A percentile compares a stretch with the other conserved stretches of the same genome.
Conservation (phyloP, 345 rosid genomes). For the Rhizophora apiculata region DNA sequence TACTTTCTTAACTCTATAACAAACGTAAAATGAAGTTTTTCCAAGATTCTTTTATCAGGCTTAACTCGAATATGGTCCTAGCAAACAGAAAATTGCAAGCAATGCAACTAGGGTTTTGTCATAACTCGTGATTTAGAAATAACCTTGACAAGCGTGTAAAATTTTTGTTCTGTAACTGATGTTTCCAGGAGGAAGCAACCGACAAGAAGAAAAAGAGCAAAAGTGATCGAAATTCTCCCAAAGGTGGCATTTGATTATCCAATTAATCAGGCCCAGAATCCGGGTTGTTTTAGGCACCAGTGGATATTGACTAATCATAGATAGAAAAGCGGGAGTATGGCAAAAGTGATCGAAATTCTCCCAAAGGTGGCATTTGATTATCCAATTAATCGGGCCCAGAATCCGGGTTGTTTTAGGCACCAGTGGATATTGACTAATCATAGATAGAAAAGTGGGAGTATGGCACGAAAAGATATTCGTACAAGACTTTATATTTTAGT, state of each 20-base stretch:
- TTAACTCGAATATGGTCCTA: too few species aligned
- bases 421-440: too few species aligned
- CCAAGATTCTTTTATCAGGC: too few species aligned
- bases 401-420: background rate
- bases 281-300: background rate
- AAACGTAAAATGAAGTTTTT: too few species aligned
- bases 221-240: background rate
- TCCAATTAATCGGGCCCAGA: background rate
- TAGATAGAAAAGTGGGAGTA: too few species aligned
- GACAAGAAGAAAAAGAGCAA: background rate
- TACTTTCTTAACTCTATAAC: background rate
- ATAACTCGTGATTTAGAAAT: too few species aligned
- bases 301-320: too few species aligned
- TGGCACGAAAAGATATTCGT: too few species aligned
- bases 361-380: background rate
- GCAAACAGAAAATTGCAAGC: too few species aligned
- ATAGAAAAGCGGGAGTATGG: too few species aligned
- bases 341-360: background rate
- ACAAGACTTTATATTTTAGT: too few species aligned
- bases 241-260: background rate
- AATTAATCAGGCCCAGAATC: background rate
- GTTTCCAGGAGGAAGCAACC: background rate
- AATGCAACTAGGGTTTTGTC: too few species aligned
- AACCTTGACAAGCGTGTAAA: background rate
- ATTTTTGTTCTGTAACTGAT: background rate